A percentile compares a stretch with the other conserved stretches of the same genome.
Conservation (phyloP, 768 basidiomycete genomes). For the Nevesoporus exiguus region DNA sequence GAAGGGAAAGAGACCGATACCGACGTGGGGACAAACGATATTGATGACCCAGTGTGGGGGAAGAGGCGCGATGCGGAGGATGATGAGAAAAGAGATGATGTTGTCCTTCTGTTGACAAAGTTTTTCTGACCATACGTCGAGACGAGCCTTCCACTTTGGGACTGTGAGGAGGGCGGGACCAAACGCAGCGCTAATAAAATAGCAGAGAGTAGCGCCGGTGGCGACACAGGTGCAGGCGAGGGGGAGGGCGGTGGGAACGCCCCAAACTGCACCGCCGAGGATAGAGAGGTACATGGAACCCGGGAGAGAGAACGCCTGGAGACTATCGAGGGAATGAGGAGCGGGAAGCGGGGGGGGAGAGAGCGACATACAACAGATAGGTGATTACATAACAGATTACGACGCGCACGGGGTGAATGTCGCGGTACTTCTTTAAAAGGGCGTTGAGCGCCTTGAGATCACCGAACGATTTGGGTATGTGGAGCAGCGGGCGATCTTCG, state of each 20-base stretch:
- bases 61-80: constrained; percentile 90
- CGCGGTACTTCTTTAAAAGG: constrained; percentile 88
- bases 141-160: constrained; percentile 76
- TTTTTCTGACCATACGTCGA: constrained; percentile 80
- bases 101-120: constrained; percentile 78
- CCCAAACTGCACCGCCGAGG: constrained; percentile 94
- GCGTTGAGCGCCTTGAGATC: constrained; percentile 83
- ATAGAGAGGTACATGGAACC: constrained; percentile 99
- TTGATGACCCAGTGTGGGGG: constrained; percentile 98
- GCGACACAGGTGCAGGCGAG: constrained; percentile 93
- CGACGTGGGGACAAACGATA: constrained; percentile 87
- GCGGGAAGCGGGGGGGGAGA: background rate
- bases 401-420: constrained; percentile 82
- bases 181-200: constrained; percentile 86
- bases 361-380: constrained; percentile 79
- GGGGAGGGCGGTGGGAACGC: constrained; percentile 78
- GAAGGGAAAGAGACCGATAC: constrained; percentile 80
- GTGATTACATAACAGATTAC: constrained; percentile 84
- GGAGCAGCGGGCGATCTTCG: constrained; percentile 69
- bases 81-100: constrained; percentile 87
- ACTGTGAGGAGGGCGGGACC: constrained; percentile 88
- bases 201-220: constrained; percentile 87
- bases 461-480: constrained; percentile 83
- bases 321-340: constrained; percentile 42
- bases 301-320: constrained; percentile 94